These are phyloP conservation scores for Raphanus sativus DNA, from an alignment of 345 rosid genomes.

Conservation along the genomic window DNA sequence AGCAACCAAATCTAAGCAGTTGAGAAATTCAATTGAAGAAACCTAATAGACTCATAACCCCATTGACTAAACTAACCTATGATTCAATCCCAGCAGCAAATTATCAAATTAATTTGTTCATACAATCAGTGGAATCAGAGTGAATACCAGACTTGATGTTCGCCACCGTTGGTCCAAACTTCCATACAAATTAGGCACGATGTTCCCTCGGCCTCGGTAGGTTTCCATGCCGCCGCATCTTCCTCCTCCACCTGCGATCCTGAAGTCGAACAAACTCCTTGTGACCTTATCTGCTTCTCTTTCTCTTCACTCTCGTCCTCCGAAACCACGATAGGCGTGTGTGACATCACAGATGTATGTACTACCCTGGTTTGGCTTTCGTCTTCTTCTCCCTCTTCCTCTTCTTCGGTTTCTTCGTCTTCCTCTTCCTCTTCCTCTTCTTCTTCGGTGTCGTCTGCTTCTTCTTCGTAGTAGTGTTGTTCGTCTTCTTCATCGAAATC, in stretches of 20 bases:
- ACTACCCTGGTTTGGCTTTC: slow-evolving; percentile 42
- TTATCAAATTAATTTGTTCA: background rate
- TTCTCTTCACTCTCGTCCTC: slow-evolving; percentile 29
- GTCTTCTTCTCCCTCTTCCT: background rate
- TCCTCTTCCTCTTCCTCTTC: slow-evolving; percentile 10
- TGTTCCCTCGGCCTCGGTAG: slow-evolving; percentile 58
- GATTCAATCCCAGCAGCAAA: background rate
- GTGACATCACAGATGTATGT: slow-evolving; percentile 21
- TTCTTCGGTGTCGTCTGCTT: slow-evolving; percentile 7
- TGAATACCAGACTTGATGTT: slow-evolving; percentile 68
- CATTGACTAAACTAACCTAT: background rate
- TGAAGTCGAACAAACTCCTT: slow-evolving; percentile 35
- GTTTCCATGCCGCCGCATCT: slow-evolving; percentile 42
- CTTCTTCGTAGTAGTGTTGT: background rate
- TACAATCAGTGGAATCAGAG: background rate
- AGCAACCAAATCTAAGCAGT: background rate
- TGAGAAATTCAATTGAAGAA: background rate
- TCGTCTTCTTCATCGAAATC: background rate
- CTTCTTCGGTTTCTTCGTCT: background rate
- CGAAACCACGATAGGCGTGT: slow-evolving; percentile 37
- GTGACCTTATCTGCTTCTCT: slow-evolving; percentile 39
- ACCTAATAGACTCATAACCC: background rate
- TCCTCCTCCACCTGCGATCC: slow-evolving; percentile 53
- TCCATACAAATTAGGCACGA: slow-evolving; percentile 85
- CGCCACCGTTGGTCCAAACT: slow-evolving; percentile 65